phyloP scores from a whole-genome alignment of 2,329 filamentous ascomycete species.

The Zalaria obscura region DNA sequence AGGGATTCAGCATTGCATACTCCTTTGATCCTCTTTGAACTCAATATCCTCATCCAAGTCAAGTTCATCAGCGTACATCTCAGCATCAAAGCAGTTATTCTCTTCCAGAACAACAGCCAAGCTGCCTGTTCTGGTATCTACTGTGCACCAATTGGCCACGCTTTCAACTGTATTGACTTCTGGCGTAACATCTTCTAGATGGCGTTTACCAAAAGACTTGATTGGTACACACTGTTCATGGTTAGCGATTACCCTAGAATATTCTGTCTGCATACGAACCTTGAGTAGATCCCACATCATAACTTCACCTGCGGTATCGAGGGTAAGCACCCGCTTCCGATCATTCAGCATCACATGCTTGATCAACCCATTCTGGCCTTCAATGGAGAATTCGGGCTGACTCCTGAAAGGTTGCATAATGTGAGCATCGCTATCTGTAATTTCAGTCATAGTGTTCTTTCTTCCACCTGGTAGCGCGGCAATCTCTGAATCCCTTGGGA shows the following conservation, averaged over 20 bases:
- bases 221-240: slow-evolving; percentile 62
- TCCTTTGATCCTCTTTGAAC: slow-evolving; percentile 86
- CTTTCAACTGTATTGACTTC: slow-evolving; percentile 78
- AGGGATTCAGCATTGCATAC: slow-evolving; percentile 37
- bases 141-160: slow-evolving; percentile 89
- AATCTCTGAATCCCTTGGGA: slow-evolving; percentile 23
- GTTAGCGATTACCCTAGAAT: not conserved
- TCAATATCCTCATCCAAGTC: slow-evolving; percentile 58
- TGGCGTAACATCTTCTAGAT: slow-evolving; percentile 81
- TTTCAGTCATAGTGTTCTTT: slow-evolving; percentile 38
- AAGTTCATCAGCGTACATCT: slow-evolving; percentile 90
- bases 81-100: slow-evolving; percentile 93
- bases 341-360: slow-evolving; percentile 91
- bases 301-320: slow-evolving; percentile 91
- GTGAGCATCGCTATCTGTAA: slow-evolving; percentile 13
- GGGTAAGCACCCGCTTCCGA: slow-evolving; percentile 70
- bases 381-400: slow-evolving; percentile 47
- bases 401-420: slow-evolving; percentile 23
- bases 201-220: slow-evolving; percentile 82
- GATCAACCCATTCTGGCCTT: slow-evolving; percentile 87
- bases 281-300: slow-evolving; percentile 86
- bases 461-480: not conserved
- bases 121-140: slow-evolving; percentile 85
- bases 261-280: slow-evolving; percentile 28
- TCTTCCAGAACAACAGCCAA: slow-evolving; percentile 84